A percentile compares a stretch with the other conserved stretches of the same genome.
These are phyloP conservation scores for Mycena crocata DNA, from an alignment of 768 basidiomycete genomes.

Conservation along the genomic window DNA sequence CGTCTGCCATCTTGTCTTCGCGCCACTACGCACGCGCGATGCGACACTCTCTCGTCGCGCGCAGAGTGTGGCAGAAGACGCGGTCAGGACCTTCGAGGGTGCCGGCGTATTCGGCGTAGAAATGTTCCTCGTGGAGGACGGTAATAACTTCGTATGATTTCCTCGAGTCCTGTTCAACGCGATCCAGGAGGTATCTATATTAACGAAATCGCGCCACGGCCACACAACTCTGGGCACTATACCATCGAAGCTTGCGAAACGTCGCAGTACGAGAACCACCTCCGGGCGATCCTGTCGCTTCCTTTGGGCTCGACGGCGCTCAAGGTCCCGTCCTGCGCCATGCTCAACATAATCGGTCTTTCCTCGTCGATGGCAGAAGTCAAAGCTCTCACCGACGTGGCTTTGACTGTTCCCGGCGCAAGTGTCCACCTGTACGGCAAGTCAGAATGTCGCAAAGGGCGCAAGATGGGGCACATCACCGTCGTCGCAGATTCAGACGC, in stretches of 20 bases:
- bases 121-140: conserved; percentile 93
- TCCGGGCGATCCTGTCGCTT: conserved; percentile 91
- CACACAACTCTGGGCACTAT: conserved; percentile 99
- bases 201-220: conserved; percentile 98
- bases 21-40: conserved; percentile 78
- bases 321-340: conserved; percentile 87
- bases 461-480: conserved; percentile 99
- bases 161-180: neutral
- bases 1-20: conserved; percentile 93
- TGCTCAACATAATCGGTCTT: conserved; percentile 96
- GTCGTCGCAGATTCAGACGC: conserved; percentile 87
- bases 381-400: conserved; percentile 62
- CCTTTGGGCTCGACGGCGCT: conserved; percentile 91
- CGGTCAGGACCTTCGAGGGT: conserved; percentile 82
- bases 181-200: conserved; percentile 77
- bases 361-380: conserved; percentile 76
- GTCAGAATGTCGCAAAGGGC: conserved; percentile 83
- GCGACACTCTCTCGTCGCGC: conserved; percentile 68
- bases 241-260: conserved; percentile 98
- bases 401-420: conserved; percentile 79
- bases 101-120: conserved; percentile 98
- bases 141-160: conserved; percentile 54
- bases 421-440: conserved; percentile 96
- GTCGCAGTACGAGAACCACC: conserved; percentile 97
- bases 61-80: conserved; percentile 79